phyloP scores from a whole-genome alignment of 73 alveolate genomes.

The Paramecium octaurelia region DNA sequence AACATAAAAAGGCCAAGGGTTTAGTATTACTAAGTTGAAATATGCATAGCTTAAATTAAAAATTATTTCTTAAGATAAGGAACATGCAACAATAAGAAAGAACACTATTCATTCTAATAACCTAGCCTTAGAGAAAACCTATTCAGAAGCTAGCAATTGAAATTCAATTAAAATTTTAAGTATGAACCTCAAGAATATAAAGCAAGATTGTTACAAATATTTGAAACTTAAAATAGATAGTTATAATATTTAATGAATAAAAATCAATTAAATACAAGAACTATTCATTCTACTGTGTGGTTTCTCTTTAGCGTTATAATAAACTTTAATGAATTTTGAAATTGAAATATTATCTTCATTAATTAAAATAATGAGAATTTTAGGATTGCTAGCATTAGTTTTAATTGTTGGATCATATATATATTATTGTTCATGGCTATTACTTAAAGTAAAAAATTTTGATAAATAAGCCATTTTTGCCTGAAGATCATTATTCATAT shows the following conservation, averaged over 20 bases:
- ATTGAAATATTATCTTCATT: not conserved
- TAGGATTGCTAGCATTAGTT: not conserved
- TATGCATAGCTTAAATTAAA: no score
- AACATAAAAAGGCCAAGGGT: no score
- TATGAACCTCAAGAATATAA: not conserved
- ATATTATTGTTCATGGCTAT: constrained; percentile 32
- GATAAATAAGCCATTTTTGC: constrained; percentile 16
- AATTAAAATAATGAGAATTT: constrained; percentile 18
- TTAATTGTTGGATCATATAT: not conserved
- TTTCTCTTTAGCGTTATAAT: not conserved
- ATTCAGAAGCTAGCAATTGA: not conserved
- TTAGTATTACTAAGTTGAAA: no score
- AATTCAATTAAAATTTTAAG: not conserved
- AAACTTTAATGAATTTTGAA: not conserved
- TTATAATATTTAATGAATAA: not conserved
- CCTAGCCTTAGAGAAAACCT: not conserved
- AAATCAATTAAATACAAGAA: not conserved
- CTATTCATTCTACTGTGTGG: not conserved
- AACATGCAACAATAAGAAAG: no score
- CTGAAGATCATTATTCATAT: constrained; percentile 41
- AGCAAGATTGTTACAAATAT: not conserved
- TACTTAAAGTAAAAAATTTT: not conserved
- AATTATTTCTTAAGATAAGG: no score
- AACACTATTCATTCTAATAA: no score
- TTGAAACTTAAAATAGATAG: not conserved